Percentiles rank a stretch among this genome's conserved stretches.
phyloP scores from a whole-genome alignment of 805 yeast species.

The Kodamaea nitidulidarum region DNA sequence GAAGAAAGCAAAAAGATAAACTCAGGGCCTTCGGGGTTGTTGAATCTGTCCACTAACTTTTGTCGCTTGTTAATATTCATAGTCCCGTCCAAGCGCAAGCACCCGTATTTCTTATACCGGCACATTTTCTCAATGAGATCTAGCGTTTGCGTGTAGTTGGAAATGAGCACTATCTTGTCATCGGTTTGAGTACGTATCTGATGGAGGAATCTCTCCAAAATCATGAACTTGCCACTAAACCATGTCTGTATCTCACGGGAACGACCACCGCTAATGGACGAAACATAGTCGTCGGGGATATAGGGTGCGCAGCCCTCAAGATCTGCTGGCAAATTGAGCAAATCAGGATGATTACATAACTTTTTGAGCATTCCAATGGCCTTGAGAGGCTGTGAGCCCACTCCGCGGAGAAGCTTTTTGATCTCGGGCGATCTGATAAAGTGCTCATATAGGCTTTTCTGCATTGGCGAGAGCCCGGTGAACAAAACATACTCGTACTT shows the following conservation, averaged over 20 bases:
- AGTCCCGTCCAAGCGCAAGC: constrained; percentile 84
- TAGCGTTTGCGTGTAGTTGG: constrained; percentile 91
- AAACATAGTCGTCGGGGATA: constrained; percentile 71
- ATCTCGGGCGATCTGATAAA: constrained; percentile 79
- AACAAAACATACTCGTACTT: constrained; percentile 97
- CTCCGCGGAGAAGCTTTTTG: constrained; percentile 58
- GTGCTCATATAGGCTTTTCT: constrained; percentile 62
- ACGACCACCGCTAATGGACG: constrained; percentile 50
- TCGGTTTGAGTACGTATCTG: constrained; percentile 76
- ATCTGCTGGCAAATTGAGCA: constrained; percentile 71
- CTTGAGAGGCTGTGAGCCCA: constrained; percentile 77
- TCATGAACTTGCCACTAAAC: constrained; percentile 82
- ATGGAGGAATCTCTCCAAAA: constrained; percentile 78
- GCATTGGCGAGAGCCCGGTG: constrained; percentile 77
- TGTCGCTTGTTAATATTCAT: constrained; percentile 90
- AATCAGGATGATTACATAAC: constrained; percentile 90
- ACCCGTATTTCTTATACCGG: constrained; percentile 67
- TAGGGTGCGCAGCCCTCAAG: constrained; percentile 62
- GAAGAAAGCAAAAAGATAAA: constrained; percentile 87
- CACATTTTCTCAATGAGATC: constrained; percentile 89
- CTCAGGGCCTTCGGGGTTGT: constrained; percentile 83
- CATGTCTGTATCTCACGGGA: constrained; percentile 71
- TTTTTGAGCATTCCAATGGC: constrained; percentile 88
- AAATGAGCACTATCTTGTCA: constrained; percentile 91
- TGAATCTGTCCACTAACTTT: constrained; percentile 84